Evolutionary conservation across 164 flowering plant species (phyloP).

Genomic region (Chimonanthus salicifolius): DNA sequence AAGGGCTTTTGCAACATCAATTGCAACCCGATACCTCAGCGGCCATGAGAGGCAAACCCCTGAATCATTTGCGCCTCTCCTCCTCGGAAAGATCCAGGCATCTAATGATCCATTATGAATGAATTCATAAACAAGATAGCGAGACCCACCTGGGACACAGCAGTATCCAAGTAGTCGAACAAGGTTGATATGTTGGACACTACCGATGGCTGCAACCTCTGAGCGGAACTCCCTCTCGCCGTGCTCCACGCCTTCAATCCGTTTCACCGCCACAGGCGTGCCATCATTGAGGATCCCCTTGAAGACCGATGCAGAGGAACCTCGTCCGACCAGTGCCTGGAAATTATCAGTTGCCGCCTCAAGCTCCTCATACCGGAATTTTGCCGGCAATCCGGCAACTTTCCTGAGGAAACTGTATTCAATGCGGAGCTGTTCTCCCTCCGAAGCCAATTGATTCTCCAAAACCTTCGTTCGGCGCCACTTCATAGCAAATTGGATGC

Average conservation of each 20-base stretch:
- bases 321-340: conserved; percentile 49
- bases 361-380: conserved; percentile 55
- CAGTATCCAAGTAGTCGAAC: conserved; percentile 72
- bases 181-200: conserved; percentile 78
- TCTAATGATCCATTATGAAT: conserved; percentile 67
- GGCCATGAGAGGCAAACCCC: conserved; percentile 65
- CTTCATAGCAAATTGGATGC: conserved; percentile 23
- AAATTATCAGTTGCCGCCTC: conserved; percentile 71
- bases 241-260: conserved; percentile 52
- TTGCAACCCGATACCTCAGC: conserved; percentile 54
- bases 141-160: conserved; percentile 27
- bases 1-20: conserved; percentile 77
- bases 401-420: conserved; percentile 79
- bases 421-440: conserved; percentile 58
- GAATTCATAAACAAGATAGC: conserved; percentile 66
- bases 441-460: conserved; percentile 29
- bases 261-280: conserved; percentile 69
- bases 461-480: conserved; percentile 19
- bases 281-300: conserved; percentile 77
- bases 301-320: conserved; percentile 76
- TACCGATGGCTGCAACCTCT: conserved; percentile 79
- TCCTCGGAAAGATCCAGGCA: conserved; percentile 65
- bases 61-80: conserved; percentile 3
- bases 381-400: conserved; percentile 78
- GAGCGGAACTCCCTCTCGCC: conserved; percentile 76